A percentile compares a stretch with the other conserved stretches of the same genome.
phyloP scores from a whole-genome alignment of 225 moss, liverwort and hornwort genomes.

The Polytrichum commune region DNA sequence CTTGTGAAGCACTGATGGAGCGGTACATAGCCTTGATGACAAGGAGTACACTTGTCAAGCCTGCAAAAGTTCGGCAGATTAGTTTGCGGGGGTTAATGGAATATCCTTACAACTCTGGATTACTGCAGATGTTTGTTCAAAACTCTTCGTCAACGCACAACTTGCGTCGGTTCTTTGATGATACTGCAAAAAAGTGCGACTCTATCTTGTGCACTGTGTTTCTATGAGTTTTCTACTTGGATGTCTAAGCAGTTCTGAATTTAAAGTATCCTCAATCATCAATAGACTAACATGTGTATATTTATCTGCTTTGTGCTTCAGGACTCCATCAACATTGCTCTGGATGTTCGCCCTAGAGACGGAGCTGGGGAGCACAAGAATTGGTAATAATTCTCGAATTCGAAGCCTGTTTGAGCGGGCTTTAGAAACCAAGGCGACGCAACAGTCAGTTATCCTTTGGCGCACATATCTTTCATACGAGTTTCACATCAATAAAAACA shows the following conservation, averaged over 20 bases:
- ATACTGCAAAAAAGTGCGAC: conserved; percentile 44
- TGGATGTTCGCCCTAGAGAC: conserved; percentile 86
- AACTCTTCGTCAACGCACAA: conserved; percentile 41
- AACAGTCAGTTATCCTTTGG: conserved; percentile 89
- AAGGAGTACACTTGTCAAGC: conserved; percentile 46
- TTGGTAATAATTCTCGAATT: conserved; percentile 59
- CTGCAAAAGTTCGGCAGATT: conserved; percentile 59
- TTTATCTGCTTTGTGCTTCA: conserved; percentile 17
- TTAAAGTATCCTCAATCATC: no score
- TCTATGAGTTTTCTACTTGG: not conserved
- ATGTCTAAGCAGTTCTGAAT: no score
- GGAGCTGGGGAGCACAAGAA: conserved; percentile 57
- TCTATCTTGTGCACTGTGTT: not conserved
- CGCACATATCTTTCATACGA: conserved; percentile 91
- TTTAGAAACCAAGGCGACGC: conserved; percentile 72
- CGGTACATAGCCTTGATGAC: conserved; percentile 71
- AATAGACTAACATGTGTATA: no score
- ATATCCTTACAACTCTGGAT: conserved; percentile 71
- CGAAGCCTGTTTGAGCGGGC: conserved; percentile 89
- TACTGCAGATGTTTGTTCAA: conserved; percentile 48
- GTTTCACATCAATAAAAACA: conserved; percentile 52
- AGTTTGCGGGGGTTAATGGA: conserved; percentile 52
- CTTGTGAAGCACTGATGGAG: conserved; percentile 72
- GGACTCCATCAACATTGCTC: conserved; percentile 72
- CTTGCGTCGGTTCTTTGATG: conserved; percentile 86